Base-by-base conservation (phyloP, 2,329 filamentous ascomycete species). In the Botrytis fragariae region DNA sequence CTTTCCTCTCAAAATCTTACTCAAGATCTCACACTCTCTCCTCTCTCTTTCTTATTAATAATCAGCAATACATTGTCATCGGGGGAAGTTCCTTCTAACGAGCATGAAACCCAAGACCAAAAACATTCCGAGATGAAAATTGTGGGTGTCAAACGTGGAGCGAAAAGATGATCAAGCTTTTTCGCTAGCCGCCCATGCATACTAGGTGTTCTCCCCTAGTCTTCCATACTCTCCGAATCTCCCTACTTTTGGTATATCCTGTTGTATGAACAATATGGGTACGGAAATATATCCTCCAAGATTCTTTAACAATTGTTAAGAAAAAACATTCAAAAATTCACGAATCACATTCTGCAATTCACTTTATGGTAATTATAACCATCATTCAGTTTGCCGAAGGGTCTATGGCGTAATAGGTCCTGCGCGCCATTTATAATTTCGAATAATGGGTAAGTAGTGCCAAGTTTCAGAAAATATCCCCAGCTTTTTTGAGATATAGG, bases 381-480 rank as follows among this genome's bases (percentile, higher is more conserved):
- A 32, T 44, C 32, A 35, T 44, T 35, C 42, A 18, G 12, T 60
- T 54, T 45, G 48, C 54, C 63, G 42, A 25, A 59, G 32, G 71
- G 22, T 61, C n/a, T 59, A 69, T 39, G 57, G 44, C 51, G 63
- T 57, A 51, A 62, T 54, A 74, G 57, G 63, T 73, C 62, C 63
- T 73, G 57, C 44, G 48, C 48, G 42, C n/a, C 32, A n/a, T 37
- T n/a, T n/a, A n/a, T n/a, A n/a, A n/a, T n/a, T n/a, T n/a, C n/a
- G n/a, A n/a, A n/a, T n/a, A n/a, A n/a, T n/a, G n/a, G n/a, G n/a
- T n/a, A n/a, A n/a, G n/a, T n/a, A n/a, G n/a, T n/a, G n/a, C n/a
- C n/a, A n/a, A n/a, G n/a, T n/a, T n/a, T n/a, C n/a, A n/a, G n/a
- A n/a, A n/a, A n/a, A n/a, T n/a, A n/a, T n/a, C n/a, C n/a, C n/a